phyloP scores from a whole-genome alignment of 1,139 yeast genomes.

The Blastobotrys petasosporus region DNA sequence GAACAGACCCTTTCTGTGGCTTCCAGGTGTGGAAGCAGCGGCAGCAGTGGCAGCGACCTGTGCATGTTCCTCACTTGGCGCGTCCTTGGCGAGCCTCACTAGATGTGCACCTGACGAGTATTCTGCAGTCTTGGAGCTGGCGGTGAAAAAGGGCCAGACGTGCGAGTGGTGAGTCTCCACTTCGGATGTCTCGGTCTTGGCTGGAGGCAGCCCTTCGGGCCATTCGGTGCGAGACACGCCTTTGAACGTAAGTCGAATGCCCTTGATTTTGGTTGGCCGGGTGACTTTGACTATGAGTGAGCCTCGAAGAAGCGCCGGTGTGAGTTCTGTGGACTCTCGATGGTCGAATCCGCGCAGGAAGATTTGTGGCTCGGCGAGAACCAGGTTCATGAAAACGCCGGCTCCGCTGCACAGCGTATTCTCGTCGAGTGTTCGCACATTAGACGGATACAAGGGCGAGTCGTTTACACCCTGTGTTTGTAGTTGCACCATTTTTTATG shows the following conservation, averaged over 20 bases:
- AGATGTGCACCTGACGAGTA: constrained; percentile 47
- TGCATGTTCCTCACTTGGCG: constrained; percentile 15
- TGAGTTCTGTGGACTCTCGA: constrained; percentile 57
- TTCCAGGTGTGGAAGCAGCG: too few species aligned
- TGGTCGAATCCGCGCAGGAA: constrained; percentile 78
- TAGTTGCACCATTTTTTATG: constrained; percentile 8
- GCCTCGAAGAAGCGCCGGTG: constrained; percentile 83
- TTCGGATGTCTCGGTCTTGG: constrained; percentile 60
- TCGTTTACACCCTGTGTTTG: constrained; percentile 7
- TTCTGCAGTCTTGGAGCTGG: constrained; percentile 35
- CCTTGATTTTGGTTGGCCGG: constrained; percentile 70
- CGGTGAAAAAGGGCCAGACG: constrained; percentile 85
- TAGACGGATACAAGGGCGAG: constrained; percentile 8
- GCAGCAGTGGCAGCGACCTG: constrained; percentile 19
- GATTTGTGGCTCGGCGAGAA: constrained; percentile 69
- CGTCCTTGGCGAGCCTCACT: constrained; percentile 47
- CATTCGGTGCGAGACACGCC: constrained; percentile 85
- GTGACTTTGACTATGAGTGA: constrained; percentile 63
- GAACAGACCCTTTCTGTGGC: neutral
- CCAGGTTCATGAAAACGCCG: constrained; percentile 10
- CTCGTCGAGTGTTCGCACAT: neutral
- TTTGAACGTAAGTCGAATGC: constrained; percentile 57
- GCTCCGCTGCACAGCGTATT: constrained; percentile 1
- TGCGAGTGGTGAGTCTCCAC: constrained; percentile 63
- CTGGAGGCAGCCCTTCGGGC: constrained; percentile 99